Conservation (phyloP, 106 monocot species). For the Allium fistulosum region DNA sequence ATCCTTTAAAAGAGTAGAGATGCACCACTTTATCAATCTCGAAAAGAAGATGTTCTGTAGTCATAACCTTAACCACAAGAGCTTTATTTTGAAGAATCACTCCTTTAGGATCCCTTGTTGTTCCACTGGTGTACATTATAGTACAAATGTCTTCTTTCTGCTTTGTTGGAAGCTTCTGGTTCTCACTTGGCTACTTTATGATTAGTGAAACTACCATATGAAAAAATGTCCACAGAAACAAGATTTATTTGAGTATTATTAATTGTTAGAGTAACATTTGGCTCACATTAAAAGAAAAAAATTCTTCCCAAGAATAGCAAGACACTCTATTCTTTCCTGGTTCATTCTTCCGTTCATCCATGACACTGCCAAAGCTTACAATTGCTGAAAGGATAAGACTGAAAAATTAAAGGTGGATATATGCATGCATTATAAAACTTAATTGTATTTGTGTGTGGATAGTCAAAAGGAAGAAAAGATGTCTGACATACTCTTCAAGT, state of each 20-base stretch:
- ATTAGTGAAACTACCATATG: no score
- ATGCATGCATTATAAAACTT: no score
- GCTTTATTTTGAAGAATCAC: constrained; percentile 74
- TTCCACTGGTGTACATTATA: constrained; percentile 97
- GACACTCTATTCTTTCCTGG: constrained; percentile 51
- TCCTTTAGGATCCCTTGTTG: constrained; percentile 94
- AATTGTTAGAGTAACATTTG: no score
- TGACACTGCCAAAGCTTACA: constrained; percentile 70
- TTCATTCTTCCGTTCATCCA: constrained; percentile 34
- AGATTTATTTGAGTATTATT: no score
- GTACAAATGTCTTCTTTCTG: constrained; percentile 74
- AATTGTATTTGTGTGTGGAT: no score
- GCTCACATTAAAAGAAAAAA: constrained; percentile 22
- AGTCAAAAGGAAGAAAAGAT: no score
- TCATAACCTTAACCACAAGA: constrained; percentile 48
- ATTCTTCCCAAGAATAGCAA: constrained; percentile 97
- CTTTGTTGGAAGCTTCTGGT: constrained; percentile 40
- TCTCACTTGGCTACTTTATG: constrained; percentile 25
- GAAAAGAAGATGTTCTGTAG: constrained; percentile 59
- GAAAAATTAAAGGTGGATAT: neutral
- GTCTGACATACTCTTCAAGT: constrained; percentile 40
- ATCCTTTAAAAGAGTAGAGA: no score
- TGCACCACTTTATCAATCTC: constrained; percentile 83
- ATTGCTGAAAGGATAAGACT: constrained; percentile 42
- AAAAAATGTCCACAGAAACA: no score